These are phyloP conservation scores for Colletotrichum liaoningense DNA, from an alignment of 2,329 filamentous ascomycete species.

Conservation along the genomic window DNA sequence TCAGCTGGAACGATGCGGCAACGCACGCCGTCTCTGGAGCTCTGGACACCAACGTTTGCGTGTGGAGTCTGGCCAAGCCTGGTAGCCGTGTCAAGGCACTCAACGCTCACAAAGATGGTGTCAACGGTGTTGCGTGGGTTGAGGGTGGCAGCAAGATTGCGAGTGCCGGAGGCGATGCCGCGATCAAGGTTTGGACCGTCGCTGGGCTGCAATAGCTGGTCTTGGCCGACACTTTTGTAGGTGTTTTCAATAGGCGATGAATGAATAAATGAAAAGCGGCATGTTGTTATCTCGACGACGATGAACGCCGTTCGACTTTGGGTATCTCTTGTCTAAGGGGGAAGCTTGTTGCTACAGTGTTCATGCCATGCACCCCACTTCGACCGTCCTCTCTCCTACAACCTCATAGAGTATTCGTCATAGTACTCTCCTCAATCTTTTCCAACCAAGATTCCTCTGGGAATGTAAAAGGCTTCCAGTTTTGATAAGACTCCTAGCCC, in stretches of 20 bases:
- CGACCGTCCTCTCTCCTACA: not conserved
- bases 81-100: constrained; percentile 85
- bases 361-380: not conserved
- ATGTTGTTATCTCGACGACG: constrained; percentile 21
- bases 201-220: constrained; percentile 59
- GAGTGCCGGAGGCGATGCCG: constrained; percentile 87
- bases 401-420: not conserved
- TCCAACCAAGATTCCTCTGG: not conserved
- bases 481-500: constrained; percentile 45
- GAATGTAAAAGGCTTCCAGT: not conserved
- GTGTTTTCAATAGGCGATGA: constrained; percentile 16
- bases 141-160: constrained; percentile 73
- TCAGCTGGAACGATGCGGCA: constrained; percentile 82
- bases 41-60: constrained; percentile 90
- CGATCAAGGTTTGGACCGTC: constrained; percentile 89
- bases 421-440: not conserved
- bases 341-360: not conserved
- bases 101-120: constrained; percentile 96
- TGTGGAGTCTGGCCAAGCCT: constrained; percentile 89
- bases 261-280: constrained; percentile 21
- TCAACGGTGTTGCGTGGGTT: constrained; percentile 88
- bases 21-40: constrained; percentile 86
- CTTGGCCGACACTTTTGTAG: not conserved
- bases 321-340: constrained; percentile 22
- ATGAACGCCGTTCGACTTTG: constrained; percentile 14